Evolutionary conservation across 306 rosid genomes (phyloP).

Genomic region (Fragaria vesca): DNA sequence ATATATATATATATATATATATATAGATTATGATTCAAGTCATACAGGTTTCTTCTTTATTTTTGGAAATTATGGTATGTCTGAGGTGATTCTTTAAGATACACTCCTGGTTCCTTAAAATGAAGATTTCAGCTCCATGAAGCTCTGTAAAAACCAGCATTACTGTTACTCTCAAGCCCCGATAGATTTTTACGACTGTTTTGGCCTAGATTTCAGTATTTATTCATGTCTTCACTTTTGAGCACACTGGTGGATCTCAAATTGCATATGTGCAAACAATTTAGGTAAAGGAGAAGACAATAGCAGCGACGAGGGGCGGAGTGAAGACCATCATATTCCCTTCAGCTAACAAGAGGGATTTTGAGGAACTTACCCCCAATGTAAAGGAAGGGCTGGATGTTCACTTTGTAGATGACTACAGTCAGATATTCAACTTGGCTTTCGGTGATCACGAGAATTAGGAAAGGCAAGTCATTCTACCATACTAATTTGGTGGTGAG

Average conservation of each 20-base stretch:
- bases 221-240: neutral
- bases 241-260: constrained; percentile 6
- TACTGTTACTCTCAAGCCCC: neutral
- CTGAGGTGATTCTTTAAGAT: neutral
- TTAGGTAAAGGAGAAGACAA: constrained; percentile 97
- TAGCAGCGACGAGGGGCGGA: constrained; percentile 87
- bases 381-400: constrained; percentile 93
- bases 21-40: neutral
- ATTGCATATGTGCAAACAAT: constrained; percentile 26
- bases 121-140: neutral
- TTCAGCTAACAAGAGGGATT: constrained; percentile 87
- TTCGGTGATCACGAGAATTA: constrained; percentile 39
- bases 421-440: constrained; percentile 72
- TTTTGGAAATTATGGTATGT: neutral
- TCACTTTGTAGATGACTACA: constrained; percentile 85
- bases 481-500: neutral
- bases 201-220: neutral
- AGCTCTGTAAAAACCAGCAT: neutral
- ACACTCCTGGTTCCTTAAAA: neutral
- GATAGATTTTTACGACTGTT: neutral
- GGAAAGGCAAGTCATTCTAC: constrained; percentile 26
- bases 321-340: constrained; percentile 87
- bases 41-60: neutral
- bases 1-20: too few relatives aligned
- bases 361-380: constrained; percentile 74